Base-by-base conservation (phyloP, 2,329 filamentous ascomycete species). In the Neopestalotiopsis clavispora region DNA sequence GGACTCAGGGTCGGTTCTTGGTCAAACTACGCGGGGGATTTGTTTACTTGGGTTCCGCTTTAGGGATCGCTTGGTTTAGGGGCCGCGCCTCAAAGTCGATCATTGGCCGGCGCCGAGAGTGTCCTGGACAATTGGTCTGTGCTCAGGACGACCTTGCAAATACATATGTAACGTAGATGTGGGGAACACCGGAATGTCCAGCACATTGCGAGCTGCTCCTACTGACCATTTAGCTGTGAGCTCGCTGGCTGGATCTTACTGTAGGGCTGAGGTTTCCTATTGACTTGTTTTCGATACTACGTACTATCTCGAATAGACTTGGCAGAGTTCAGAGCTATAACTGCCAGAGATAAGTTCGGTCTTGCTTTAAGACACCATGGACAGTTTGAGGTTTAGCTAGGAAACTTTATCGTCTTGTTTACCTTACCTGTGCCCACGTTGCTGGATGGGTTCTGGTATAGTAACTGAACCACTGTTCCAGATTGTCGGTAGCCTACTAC, bases 11-110 rank as follows among this genome's bases (percentile, higher is more conserved):
- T 20, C 34, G 59, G n/a, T n/a, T 28, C 61, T 49, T n/a, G 63
- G 45, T 66, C 64, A 32, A 34, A 32, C 20, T 58, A 66, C 64
- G 64, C 64, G 64, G 64, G 64, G 64, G 42, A 13, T 66, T 66
- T 66, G 49, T 66, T 66, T 66, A 66, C 64, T 57, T 66, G 12
- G 59, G 59, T 13, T 62, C 59, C 59, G 59, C 30, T 62, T 42
- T 40, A 40, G 59, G 59, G 30, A 62, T 38, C 28, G 59, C 59
- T 20, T 42, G 59, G 59, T 62, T 62, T 38, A 38, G 59, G 14
- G 32, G 34, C 28, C 59, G 32, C 20, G 59, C 59, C 9, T 28
- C 23, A 23, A 38, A 38, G 59, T 34, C 30, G 59, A 62, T 34
- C 32, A 62, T 59, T 59, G 23, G 57, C 12, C 13, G 57, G 23